phyloP scores from a whole-genome alignment of 179 eudicot species.

The Pouteria campechiana region DNA sequence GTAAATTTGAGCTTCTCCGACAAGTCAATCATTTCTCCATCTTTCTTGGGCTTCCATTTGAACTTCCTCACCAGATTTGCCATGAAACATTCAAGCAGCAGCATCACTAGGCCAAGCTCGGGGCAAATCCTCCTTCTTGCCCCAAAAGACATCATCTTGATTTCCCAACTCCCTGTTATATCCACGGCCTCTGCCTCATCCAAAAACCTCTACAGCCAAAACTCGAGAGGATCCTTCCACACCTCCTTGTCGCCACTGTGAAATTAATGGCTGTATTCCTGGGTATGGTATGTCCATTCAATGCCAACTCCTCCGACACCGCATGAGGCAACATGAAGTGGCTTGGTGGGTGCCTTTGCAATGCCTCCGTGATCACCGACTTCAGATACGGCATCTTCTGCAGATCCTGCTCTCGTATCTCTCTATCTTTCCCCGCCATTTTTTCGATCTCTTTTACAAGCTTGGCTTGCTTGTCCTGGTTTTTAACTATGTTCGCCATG shows the following conservation, averaged over 20 bases:
- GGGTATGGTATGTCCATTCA: conserved; percentile 77
- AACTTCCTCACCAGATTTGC: conserved; percentile 79
- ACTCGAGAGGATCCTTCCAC: conserved; percentile 63
- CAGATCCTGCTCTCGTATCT: conserved; percentile 33
- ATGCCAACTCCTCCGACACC: conserved; percentile 37
- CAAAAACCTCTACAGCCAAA: conserved; percentile 73
- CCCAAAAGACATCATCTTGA: conserved; percentile 80
- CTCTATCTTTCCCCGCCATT: conserved; percentile 40
- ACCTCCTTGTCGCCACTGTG: conserved; percentile 76
- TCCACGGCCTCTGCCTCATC: conserved; percentile 70
- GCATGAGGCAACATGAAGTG: conserved; percentile 81
- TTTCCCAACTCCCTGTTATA: conserved; percentile 63
- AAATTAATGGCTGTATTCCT: conserved; percentile 57
- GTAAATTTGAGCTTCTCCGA: conserved; percentile 92
- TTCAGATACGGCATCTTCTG: conserved; percentile 68
- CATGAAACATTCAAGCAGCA: conserved; percentile 56
- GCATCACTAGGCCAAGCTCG: conserved; percentile 58
- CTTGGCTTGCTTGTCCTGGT: conserved; percentile 72
- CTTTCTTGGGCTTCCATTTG: conserved; percentile 62
- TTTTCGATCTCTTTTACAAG: conserved; percentile 54
- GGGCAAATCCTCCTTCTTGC: conserved; percentile 94
- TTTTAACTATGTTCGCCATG: conserved; percentile 50
- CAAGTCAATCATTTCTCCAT: conserved; percentile 73
- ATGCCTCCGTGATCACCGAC: conserved; percentile 75
- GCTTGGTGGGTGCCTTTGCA: conserved; percentile 89